Evolutionary conservation across 306 rosid species (phyloP).

Genomic region (Cucumis cinereus): DNA sequence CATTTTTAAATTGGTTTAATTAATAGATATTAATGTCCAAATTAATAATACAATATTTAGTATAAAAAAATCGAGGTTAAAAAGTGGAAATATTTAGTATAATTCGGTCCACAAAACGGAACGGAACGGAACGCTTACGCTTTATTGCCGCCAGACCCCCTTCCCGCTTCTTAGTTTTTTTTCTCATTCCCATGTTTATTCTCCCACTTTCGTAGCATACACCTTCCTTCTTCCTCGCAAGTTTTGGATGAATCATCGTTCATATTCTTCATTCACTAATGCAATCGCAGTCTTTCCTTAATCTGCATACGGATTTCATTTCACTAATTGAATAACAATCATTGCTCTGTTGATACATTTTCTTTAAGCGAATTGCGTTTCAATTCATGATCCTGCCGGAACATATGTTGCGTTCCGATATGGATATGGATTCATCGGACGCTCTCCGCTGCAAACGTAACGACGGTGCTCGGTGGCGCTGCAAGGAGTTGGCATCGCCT

Average conservation of each 20-base stretch:
- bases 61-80: too few species aligned
- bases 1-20: too few species aligned
- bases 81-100: too few species aligned
- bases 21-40: too few species aligned
- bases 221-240: background rate
- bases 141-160: background rate
- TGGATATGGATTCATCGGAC: background rate
- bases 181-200: background rate
- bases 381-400: background rate
- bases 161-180: background rate
- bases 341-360: background rate
- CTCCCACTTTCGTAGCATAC: background rate
- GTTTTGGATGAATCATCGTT: background rate
- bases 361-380: background rate
- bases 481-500: constrained; percentile 5
- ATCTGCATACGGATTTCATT: background rate
- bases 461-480: constrained; percentile 24
- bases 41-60: too few species aligned
- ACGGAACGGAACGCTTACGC: background rate
- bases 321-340: background rate
- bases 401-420: background rate
- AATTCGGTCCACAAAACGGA: background rate
- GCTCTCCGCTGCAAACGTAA: constrained; percentile 24
- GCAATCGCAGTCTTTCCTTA: background rate
- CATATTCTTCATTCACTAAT: background rate